Evolutionary conservation across 2,329 filamentous ascomycete genomes (phyloP), one percentile per base, ranked within the genome.

Genomic region (Fusarium duplospermum): DNA sequence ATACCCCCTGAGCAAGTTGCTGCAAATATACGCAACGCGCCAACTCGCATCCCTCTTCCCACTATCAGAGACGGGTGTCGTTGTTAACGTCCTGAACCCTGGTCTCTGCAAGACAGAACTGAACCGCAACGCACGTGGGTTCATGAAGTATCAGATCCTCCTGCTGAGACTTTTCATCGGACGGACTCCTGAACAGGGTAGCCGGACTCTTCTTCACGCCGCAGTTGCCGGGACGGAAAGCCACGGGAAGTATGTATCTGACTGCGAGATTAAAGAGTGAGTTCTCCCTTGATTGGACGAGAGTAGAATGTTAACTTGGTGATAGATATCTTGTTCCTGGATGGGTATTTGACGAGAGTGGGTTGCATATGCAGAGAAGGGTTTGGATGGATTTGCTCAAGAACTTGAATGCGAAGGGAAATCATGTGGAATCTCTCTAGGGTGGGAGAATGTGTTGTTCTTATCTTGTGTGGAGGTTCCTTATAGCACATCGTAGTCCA

Each of bases 51-150:
- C 64, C 0, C 69, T 78, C 1, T 18, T 74, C 8, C 80, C 81
- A 8, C 70, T 77, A 1, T 72, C 76, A 0, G 70, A 71, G 6
- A 78, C 77, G 0, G 79, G 80, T 1, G 80, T 83, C 24, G 70
- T 83, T 36, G 54, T 83, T 27, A 82, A 82, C 68, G 22, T 76
- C 1, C 36, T 80, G 14, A 76, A 77, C 59, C 82, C 81, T 0
- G 81, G 81, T 1, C 64, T 83, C 5, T 80, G 78, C 72, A 77
- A 73, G 47, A 78, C 78, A 1, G 71, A 67, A 2, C 76, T 79
- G 4, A 59, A 64, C 24, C 62, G 66, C 40, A 66, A 75, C 18
- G 6, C 59, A 9, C 79, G 80, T 0, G 40, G 59, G 4, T 14
- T 36, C 8, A 11, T 50, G 16, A 22, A 33, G 40, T 20, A 50